Evolutionary conservation across 192 early-diverging fungal species (phyloP), one percentile per base, ranked within the genome.

Genomic region (Neocallimastix lanati): DNA sequence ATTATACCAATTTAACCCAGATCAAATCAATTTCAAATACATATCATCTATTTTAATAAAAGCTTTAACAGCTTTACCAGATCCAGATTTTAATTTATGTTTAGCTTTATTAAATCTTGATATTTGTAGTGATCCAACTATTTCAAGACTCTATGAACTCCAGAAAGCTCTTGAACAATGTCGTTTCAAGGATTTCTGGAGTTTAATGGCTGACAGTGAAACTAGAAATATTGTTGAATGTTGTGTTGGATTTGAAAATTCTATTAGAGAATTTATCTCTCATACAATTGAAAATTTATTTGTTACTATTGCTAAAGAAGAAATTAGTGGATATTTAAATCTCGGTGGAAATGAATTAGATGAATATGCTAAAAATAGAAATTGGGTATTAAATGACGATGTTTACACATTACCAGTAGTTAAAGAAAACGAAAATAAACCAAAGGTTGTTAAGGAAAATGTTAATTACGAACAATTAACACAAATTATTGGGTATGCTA

Each of bases 1-100:
- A 83, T 88, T 97, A 86, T 94, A 96, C 87, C 96, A 97, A 84
- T 97, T 97, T 87, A 96, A 96, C 84, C 91, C 92, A 13, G 84
- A 91, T 33, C 87, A 91, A 82, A 82, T 89, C 78, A 94, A 93
- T 83, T 86, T 90, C 27, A 85, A 88, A 78, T 88, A 92, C 28
- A 87, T 95, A 78, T 86, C 85, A 83, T 90, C 90, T 80, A 93
- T 96, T 79, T 88, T 96, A 79, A 87, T 88, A 79, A 95, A 96
- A 82, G 90, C 94, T 30, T 85, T 96, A 58, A 94, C 92, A 16
- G 93, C 93, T 50, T 85, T 94, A 76, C 92, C 92, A 40, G 92
- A 91, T 82, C 90, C 93, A 28, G 95, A 96, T 84, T 98, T 96
- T 83, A 94, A 94, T 86, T 88, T 96, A 76, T 94, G 93, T 86